phyloP scores from a whole-genome alignment of 164 flowering plant species.

The Sextonia rubra region DNA sequence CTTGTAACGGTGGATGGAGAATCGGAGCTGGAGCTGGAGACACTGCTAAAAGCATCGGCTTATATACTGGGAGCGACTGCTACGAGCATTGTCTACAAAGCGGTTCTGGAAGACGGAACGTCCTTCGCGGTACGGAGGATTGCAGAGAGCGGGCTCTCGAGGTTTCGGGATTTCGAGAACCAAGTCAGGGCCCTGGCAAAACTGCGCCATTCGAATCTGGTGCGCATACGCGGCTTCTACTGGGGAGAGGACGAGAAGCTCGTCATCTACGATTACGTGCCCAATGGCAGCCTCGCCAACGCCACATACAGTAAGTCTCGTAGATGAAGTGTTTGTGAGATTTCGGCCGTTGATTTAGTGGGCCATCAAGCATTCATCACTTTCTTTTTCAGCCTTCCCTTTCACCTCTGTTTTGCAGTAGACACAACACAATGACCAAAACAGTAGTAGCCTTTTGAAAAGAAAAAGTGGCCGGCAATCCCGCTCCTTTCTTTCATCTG shows the following conservation, averaged over 20 bases:
- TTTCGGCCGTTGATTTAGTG: too few relatives aligned
- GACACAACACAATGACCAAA: too few relatives aligned
- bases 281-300: conserved; percentile 86
- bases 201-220: conserved; percentile 80
- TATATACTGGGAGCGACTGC: conserved; percentile 87
- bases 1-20: conserved; percentile 41
- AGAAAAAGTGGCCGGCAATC: too few relatives aligned
- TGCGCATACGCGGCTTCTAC: conserved; percentile 75
- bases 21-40: conserved; percentile 71
- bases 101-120: conserved; percentile 66
- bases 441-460: too few relatives aligned
- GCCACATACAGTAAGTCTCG: conserved; percentile 50
- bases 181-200: conserved; percentile 70
- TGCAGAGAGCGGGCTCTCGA: conserved; percentile 57
- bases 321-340: too few relatives aligned
- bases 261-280: conserved; percentile 80
- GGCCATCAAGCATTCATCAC: background rate
- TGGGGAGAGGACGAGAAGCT: conserved; percentile 96
- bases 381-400: background rate
- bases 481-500: background rate
- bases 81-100: conserved; percentile 89
- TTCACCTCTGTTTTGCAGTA: background rate
- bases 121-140: conserved; percentile 77
- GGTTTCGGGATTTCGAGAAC: conserved; percentile 73
- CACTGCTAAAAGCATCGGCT: conserved; percentile 84